A percentile compares a stretch with the other conserved stretches of the same genome.
phyloP scores from a whole-genome alignment of 139 green algal species.

The Medakamo hakoo region DNA sequence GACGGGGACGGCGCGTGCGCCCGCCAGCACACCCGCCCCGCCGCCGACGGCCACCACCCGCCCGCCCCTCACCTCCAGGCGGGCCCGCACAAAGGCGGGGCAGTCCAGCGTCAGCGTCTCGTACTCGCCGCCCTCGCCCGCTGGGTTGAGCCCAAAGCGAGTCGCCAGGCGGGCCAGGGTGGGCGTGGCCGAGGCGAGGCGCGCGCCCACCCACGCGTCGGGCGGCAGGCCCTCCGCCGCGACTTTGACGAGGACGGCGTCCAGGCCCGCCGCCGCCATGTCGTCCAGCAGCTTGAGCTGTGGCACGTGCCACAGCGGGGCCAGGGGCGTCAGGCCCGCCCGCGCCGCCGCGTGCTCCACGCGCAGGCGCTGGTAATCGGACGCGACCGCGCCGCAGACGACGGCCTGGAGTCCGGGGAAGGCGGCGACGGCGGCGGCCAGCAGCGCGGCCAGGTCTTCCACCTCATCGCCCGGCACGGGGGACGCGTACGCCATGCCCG shows the following conservation, averaged over 20 bases:
- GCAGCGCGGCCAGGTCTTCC: slow-evolving; percentile 68
- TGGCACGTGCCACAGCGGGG: slow-evolving; percentile 76
- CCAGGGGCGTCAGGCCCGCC: slow-evolving; percentile 73
- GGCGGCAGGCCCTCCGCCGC: slow-evolving; percentile 72
- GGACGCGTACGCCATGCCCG: slow-evolving; percentile 23
- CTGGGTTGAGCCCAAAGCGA: slow-evolving; percentile 73
- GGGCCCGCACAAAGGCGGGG: slow-evolving; percentile 50
- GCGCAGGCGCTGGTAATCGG: slow-evolving; percentile 90
- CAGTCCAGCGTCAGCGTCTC: slow-evolving; percentile 88
- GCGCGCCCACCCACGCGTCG: slow-evolving; percentile 63
- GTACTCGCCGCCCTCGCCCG: slow-evolving; percentile 95
- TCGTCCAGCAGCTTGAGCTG: slow-evolving; percentile 55
- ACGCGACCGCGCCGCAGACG: slow-evolving; percentile 76
- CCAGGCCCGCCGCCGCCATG: slow-evolving; percentile 27
- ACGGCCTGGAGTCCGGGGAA: slow-evolving; percentile 50
- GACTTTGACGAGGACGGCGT: slow-evolving; percentile 70
- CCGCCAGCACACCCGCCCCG: slow-evolving; percentile 21
- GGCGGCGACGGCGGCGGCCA: slow-evolving; percentile 41
- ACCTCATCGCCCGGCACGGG: slow-evolving; percentile 72
- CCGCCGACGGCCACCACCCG: slow-evolving; percentile 16
- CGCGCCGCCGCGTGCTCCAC: slow-evolving; percentile 77
- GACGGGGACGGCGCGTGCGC: slow-evolving; percentile 23
- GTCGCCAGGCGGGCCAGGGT: slow-evolving; percentile 35
- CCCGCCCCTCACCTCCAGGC: slow-evolving; percentile 46
- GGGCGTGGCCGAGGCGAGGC: slow-evolving; percentile 20